phyloP scores from a whole-genome alignment of 805 yeast species.

The Barnettozyma sucrosica region DNA sequence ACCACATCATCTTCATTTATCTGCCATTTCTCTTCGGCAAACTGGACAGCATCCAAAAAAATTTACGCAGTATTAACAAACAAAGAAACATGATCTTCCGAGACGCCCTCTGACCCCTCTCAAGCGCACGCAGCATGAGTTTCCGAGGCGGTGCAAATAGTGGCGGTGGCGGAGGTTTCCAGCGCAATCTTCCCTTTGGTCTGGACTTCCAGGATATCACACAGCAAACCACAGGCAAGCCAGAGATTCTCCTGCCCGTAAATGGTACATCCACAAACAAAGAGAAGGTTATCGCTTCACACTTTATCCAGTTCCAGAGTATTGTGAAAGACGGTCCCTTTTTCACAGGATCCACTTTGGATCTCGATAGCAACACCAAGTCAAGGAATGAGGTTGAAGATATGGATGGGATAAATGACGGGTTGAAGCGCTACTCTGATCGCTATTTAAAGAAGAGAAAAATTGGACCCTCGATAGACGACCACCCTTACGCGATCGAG shows the following conservation, averaged over 20 bases:
- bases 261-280: conserved; percentile 48
- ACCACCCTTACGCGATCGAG: conserved; percentile 66
- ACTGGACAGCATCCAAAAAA: background rate
- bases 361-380: conserved; percentile 25
- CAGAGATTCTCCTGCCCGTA: conserved; percentile 50
- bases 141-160: conserved; percentile 43
- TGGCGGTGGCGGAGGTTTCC: conserved; percentile 32
- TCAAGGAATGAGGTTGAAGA: conserved; percentile 25
- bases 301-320: conserved; percentile 47
- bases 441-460: conserved; percentile 64
- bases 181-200: conserved; percentile 58
- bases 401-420: conserved; percentile 49
- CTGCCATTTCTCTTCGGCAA: background rate
- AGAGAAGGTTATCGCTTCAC: conserved; percentile 50
- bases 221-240: conserved; percentile 31
- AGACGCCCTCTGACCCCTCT: background rate
- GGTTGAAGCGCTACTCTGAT: conserved; percentile 79
- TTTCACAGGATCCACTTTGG: conserved; percentile 48
- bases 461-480: conserved; percentile 66
- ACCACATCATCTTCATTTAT: background rate
- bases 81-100: background rate
- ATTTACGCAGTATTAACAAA: background rate
- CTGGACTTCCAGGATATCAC: conserved; percentile 58
- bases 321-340: conserved; percentile 62
- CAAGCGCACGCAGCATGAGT: conserved; percentile 37